Evolutionary conservation across 164 flowering plant species (phyloP), one percentile per base, ranked within the genome.

Genomic region (Magnolia sinica): DNA sequence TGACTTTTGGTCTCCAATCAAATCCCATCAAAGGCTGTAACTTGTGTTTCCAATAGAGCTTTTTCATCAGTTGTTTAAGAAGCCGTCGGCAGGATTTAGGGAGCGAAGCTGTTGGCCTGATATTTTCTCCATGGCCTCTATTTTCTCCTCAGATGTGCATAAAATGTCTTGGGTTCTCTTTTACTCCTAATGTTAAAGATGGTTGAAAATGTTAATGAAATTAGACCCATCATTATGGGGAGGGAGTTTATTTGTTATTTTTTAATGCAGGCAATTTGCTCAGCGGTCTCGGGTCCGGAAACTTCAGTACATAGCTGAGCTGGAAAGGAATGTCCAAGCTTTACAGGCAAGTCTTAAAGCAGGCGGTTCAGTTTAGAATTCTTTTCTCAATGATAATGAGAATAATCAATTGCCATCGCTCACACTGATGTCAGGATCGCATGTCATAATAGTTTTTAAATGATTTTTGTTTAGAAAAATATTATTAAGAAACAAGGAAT

Each of bases 251-350:
- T 55, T 55, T 11, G 13, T 10, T 16, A 19, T 61, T 66, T 37
- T 80, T 23, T 73, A 2, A 72, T 86, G 83, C 88, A 94, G 99
- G 89, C 94, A 92, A 88, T 91, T 90, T 82, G 99, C 98, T 76
- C 99, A 94, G 81, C 91, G 96, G 3, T 94, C 99, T 52, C 85
- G 99, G 77, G 98, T 94, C 23, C 89, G 97, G 61, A 96, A 96
- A 79, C 99, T 96, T 87, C 98, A 96, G 78, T 92, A 94, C 88
- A 96, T 96, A 76, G 94, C 97, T 77, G 96, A 96, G 84, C 87
- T 96, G 69, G 99, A 92, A 80, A 91, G 91, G 73, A 91, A 89
- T 86, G 94, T 94, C 29, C 91, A 94, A 83, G 85, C 90, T 79
- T 82, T 96, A 67, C 94, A 94, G 97, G 98, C 81, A 85, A 86